Conservation (phyloP, 768 basidiomycete genomes). For the Hortiboletus flavorubellus region DNA sequence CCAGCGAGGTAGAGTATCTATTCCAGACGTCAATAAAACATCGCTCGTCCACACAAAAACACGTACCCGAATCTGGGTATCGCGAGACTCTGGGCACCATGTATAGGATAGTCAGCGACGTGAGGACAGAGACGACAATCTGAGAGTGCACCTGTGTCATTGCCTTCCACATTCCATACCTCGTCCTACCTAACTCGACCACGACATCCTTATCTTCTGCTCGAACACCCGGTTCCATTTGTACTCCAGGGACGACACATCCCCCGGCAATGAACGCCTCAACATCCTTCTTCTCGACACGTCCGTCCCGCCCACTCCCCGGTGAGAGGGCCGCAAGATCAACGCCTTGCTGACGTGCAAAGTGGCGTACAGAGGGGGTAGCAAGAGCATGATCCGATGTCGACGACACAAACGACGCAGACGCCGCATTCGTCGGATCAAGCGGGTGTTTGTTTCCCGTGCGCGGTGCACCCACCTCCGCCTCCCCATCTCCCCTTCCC, state of each 20-base stretch:
- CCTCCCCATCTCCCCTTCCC: background rate
- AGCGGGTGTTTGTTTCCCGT: constrained; percentile 49
- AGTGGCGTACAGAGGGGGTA: constrained; percentile 74
- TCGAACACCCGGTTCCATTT: background rate
- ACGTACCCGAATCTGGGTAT: constrained; percentile 81
- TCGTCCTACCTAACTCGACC: constrained; percentile 71
- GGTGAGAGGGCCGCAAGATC: constrained; percentile 55
- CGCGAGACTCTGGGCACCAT: constrained; percentile 59
- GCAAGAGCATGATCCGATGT: constrained; percentile 49
- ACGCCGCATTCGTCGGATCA: constrained; percentile 48
- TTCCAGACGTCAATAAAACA: background rate
- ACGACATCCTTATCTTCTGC: constrained; percentile 43
- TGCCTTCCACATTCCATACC: constrained; percentile 86
- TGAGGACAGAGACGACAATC: background rate
- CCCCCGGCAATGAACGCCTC: constrained; percentile 49
- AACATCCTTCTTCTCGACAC: constrained; percentile 73
- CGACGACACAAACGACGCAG: constrained; percentile 13
- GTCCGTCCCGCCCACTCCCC: constrained; percentile 71
- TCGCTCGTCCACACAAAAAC: background rate
- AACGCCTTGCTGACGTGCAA: constrained; percentile 63
- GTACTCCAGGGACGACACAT: background rate
- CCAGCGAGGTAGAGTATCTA: constrained; percentile 72
- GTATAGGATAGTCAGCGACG: background rate
- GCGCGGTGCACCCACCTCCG: background rate
- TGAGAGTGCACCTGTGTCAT: constrained; percentile 66